Conservation (phyloP, 768 basidiomycete genomes). For the Pulveroboletus sp. region DNA sequence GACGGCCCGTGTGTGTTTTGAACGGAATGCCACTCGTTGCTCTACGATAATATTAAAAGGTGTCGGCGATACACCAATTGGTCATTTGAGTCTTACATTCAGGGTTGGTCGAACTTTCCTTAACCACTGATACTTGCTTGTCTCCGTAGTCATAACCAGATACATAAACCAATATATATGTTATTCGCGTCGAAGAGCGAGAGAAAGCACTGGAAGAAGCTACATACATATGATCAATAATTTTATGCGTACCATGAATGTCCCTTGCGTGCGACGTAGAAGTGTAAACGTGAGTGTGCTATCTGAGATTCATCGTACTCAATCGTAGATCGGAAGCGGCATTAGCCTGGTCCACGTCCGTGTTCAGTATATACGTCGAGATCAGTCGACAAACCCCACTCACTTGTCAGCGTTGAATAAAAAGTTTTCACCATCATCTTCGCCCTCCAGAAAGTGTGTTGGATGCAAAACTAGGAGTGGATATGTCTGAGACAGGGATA, state of each 20-base stretch:
- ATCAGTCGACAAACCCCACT: conserved; percentile 14
- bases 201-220: background rate
- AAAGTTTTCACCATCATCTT: conserved; percentile 90
- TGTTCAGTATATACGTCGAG: conserved; percentile 7
- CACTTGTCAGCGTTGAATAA: conserved; percentile 86
- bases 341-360: conserved; percentile 41
- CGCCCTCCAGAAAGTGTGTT: conserved; percentile 86
- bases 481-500: background rate
- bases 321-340: conserved; percentile 75
- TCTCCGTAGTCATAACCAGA: too few relatives aligned
- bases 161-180: too few relatives aligned
- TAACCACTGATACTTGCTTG: too few relatives aligned
- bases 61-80: too few relatives aligned
- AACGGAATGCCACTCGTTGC: too few relatives aligned
- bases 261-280: background rate
- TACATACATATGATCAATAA: background rate
- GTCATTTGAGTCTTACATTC: too few relatives aligned
- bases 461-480: conserved; percentile 70
- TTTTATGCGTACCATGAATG: conserved; percentile 3
- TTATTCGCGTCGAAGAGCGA: background rate
- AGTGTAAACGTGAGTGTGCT: background rate
- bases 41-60: too few relatives aligned
- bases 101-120: too few relatives aligned
- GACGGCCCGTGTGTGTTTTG: too few relatives aligned
- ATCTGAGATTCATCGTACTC: conserved; percentile 2